Percentiles rank a stretch among this genome's conserved stretches.
Conservation (phyloP, 164 flowering plant species). For the Chimonanthus praecox region DNA sequence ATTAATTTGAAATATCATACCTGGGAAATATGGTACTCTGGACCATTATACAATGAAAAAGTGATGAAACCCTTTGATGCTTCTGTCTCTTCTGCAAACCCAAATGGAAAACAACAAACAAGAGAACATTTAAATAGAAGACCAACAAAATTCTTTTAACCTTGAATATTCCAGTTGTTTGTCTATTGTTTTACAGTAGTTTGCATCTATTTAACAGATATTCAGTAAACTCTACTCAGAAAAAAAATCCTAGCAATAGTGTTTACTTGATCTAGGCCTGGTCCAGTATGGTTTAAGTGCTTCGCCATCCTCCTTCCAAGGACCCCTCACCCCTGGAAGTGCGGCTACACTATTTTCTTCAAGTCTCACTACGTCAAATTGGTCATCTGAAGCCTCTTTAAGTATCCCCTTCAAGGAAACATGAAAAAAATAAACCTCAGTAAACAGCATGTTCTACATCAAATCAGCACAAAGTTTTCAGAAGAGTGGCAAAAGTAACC, state of each 20-base stretch:
- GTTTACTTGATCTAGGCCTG: conserved; percentile 41
- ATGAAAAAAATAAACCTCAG: background rate
- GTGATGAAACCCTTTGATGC: conserved; percentile 61
- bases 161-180: background rate
- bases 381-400: conserved; percentile 25
- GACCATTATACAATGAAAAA: conserved; percentile 83
- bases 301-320: conserved; percentile 47
- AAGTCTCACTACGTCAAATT: conserved; percentile 24
- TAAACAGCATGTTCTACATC: background rate
- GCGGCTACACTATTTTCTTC: conserved; percentile 29
- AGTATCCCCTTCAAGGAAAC: conserved; percentile 32
- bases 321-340: conserved; percentile 33
- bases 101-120: conserved; percentile 1
- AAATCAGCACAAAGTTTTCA: background rate
- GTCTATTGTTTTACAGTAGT: too few species aligned
- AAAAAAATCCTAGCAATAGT: background rate
- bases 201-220: too few species aligned
- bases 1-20: conserved; percentile 27
- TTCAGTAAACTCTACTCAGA: too few species aligned
- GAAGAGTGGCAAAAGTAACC: background rate
- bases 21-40: conserved; percentile 94
- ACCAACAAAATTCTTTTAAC: background rate
- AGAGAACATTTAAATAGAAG: background rate
- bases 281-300: conserved; percentile 67
- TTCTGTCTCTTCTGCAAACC: conserved; percentile 38